Base-by-base conservation (phyloP, 2,329 filamentous ascomycete genomes). In the Aspergillus tanneri region DNA sequence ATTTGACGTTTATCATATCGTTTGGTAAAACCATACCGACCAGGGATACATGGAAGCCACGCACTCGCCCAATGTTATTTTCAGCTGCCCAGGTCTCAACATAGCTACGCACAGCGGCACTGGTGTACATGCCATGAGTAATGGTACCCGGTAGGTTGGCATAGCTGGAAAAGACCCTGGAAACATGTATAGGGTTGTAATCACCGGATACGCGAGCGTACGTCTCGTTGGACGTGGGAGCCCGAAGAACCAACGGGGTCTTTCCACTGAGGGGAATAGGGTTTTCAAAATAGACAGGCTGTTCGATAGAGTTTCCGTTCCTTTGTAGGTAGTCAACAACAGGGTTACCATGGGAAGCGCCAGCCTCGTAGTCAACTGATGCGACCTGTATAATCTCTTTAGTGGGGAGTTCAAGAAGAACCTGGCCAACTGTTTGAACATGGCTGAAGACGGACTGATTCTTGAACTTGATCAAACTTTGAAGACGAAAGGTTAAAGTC, bases 1-100 rank as follows among this genome's bases (percentile, higher is more conserved):
- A 82, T 75, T 90, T 95, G 63, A 99, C 92, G 57, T 95, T 84
- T 55, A 99, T 87, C 54, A 92, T 87, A 66, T 99, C 95, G 60
- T 97, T 95, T 46, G 93, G 93, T 52, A 99, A 79, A 9, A 99
- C 95, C 93, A 99, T 99, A 57, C 93, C 93, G n/a, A 96, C 91
- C 41, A 99, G 81, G 18, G 87, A 92, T 54, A 91, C 93, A 65
- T 96, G 90, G 83, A 96, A 99, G 74, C 92, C 96, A 64, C 93
- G 86, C 43, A 99, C 92, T 62, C 93, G 92, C 36, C 93, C 92
- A 62, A 97, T 86, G 68, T 99, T 93, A 79, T 99, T 99, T 77
- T 99, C 95, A 0, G 92, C 93, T 43, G 95, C 93, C 93, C 93
- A 99, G 0, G 90, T 99, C 79, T 99, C 93, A 5, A 99, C 91